Percentiles rank a stretch among this genome's conserved stretches.
These are phyloP conservation scores for Skeletonema grethae DNA, from an alignment of 108 stramenopile genomes.

Conservation along the genomic window DNA sequence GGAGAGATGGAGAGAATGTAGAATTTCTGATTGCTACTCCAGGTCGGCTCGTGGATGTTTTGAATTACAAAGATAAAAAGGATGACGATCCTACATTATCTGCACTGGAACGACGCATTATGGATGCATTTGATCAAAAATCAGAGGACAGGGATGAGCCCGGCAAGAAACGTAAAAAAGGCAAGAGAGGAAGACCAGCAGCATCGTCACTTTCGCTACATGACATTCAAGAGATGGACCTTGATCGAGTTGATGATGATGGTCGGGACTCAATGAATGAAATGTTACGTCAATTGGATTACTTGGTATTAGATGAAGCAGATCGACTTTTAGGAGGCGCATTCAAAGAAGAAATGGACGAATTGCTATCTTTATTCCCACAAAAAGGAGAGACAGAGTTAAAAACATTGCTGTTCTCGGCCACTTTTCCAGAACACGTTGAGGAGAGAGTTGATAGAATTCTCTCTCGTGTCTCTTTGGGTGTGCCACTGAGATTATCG, in stretches of 20 bases:
- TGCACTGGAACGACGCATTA: conserved; percentile 62
- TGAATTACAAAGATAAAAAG: conserved; percentile 54
- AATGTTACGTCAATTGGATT: conserved; percentile 56
- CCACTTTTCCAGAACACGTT: conserved; percentile 92
- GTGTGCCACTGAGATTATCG: conserved; percentile 58
- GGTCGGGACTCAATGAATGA: conserved; percentile 54
- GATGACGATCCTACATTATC: conserved; percentile 46
- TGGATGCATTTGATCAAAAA: conserved; percentile 62
- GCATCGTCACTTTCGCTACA: conserved; percentile 48
- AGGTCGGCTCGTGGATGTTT: conserved; percentile 91
- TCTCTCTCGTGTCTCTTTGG: conserved; percentile 68
- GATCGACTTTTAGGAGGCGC: conserved; percentile 83
- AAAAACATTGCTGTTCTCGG: conserved; percentile 83
- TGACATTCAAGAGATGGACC: conserved; percentile 59
- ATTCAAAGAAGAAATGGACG: conserved; percentile 79
- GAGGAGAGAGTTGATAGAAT: conserved; percentile 82
- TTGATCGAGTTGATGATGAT: conserved; percentile 59
- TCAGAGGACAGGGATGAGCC: conserved; percentile 24
- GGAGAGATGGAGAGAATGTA: conserved; percentile 39
- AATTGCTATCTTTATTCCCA: conserved; percentile 65
- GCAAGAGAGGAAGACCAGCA: conserved; percentile 11
- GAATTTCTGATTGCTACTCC: conserved; percentile 97
- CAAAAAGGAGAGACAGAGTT: conserved; percentile 15
- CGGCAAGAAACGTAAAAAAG: conserved; percentile 27
- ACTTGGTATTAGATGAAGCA: conserved; percentile 96